A percentile compares a stretch with the other conserved stretches of the same genome.
These are phyloP conservation scores for Lepiota subincarnata DNA, from an alignment of 768 basidiomycete species.

Conservation along the genomic window DNA sequence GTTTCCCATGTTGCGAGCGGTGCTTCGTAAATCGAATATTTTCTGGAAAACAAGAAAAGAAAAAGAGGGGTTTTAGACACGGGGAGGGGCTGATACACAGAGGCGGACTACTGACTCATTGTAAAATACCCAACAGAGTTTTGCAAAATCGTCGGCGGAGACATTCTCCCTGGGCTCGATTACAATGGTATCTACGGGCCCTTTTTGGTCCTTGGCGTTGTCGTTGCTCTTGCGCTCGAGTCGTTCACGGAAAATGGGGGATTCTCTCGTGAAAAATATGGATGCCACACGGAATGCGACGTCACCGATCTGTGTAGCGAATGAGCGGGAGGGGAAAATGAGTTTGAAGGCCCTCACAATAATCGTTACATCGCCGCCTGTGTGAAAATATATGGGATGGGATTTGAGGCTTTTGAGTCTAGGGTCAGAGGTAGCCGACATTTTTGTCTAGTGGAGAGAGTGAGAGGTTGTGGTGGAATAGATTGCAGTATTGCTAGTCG, in stretches of 20 bases:
- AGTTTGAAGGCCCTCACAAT: background rate
- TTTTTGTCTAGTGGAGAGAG: too few relatives aligned
- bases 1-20: constrained; percentile 49
- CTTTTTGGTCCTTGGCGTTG: background rate
- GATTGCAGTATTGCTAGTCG: too few relatives aligned
- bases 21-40: constrained; percentile 53
- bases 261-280: background rate
- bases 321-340: background rate
- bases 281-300: background rate
- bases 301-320: background rate
- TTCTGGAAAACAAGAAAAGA: constrained; percentile 27
- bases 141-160: background rate
- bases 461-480: too few relatives aligned
- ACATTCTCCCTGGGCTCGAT: background rate
- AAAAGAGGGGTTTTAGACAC: too few relatives aligned
- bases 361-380: background rate
- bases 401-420: too few relatives aligned
- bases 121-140: background rate
- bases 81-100: too few relatives aligned
- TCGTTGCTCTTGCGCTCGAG: background rate
- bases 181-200: background rate
- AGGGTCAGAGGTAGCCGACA: too few relatives aligned
- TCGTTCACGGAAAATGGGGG: background rate
- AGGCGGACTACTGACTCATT: background rate
- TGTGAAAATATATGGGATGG: background rate